phyloP scores from a whole-genome alignment of 768 basidiomycete species.

The Serendipita sp. region DNA sequence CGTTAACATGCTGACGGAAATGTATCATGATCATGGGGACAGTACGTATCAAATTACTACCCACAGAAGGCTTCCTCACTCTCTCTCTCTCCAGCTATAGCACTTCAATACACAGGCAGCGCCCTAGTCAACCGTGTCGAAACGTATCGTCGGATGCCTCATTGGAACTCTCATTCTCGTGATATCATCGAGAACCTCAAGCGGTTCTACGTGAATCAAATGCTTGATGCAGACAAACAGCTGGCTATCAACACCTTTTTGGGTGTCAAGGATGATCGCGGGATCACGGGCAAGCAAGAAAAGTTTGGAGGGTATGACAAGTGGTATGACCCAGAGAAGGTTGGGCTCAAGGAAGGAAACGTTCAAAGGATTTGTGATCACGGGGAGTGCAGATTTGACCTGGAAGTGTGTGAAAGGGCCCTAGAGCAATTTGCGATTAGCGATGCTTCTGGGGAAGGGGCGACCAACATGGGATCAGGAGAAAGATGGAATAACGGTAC shows the following conservation, averaged over 20 bases:
- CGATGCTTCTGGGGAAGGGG: slow-evolving; percentile 22
- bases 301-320: slow-evolving; percentile 61
- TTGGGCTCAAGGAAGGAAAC: not conserved
- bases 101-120: slow-evolving; percentile 92
- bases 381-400: slow-evolving; percentile 34
- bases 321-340: slow-evolving; percentile 57
- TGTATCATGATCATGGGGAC: slow-evolving; percentile 97
- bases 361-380: not conserved
- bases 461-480: not conserved
- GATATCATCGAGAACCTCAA: slow-evolving; percentile 93
- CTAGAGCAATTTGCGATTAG: slow-evolving; percentile 43
- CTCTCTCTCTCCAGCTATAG: slow-evolving; percentile 64
- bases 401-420: slow-evolving; percentile 47
- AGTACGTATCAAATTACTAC: slow-evolving; percentile 35
- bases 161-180: slow-evolving; percentile 94
- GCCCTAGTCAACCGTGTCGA: slow-evolving; percentile 93
- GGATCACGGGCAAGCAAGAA: slow-evolving; percentile 33
- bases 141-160: slow-evolving; percentile 86
- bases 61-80: no score
- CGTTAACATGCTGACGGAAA: slow-evolving; percentile 92
- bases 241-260: slow-evolving; percentile 96
- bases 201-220: slow-evolving; percentile 86
- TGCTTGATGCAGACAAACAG: slow-evolving; percentile 94
- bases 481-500: not conserved
- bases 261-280: slow-evolving; percentile 40